Evolutionary conservation across 371 early-diverging fungal genomes (phyloP), one percentile per base, ranked within the genome.

Genomic region (Mucor indicus): DNA sequence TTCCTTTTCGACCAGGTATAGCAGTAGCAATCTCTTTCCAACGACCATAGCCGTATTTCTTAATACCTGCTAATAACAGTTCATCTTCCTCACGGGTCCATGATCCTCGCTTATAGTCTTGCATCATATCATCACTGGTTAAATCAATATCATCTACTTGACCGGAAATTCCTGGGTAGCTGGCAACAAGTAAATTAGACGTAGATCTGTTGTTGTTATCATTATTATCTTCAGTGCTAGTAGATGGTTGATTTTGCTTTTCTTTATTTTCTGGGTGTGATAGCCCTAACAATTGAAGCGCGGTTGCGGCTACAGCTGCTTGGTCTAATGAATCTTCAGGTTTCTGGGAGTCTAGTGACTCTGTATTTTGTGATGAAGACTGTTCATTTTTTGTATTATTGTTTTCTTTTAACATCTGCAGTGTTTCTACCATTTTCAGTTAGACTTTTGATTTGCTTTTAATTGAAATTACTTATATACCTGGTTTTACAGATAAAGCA

Each of bases 11-110:
- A 1, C 73, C 69, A 9, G 69, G 67, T 38, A 73, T 69, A 3
- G 56, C 53, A 3, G 27, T 48, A 0, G 69, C 69, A 22, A 73
- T 73, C 17, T 73, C 73, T 48, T 73, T 69, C 73, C 73, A 73
- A 30, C 64, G 47, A 2, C 73, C 73, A 11, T 73, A 73, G 4
- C 73, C 73, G 38, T 54, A 62, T n/a, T 57, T 59, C 24, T 67
- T 69, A 35, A 73, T 73, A 20, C 73, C 73, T 11, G 45, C 43
- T 19, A 73, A 44, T 22, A 73, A 49, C 20, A 69, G 39, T 3
- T 73, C 73, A 38, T 73, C 73, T 48, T 73, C 73, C 55, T 73
- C 69, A 15, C 50, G 37, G 16, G 73, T 73, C 72, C 72, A 72
- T 19, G 52, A 43, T n/a, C 69, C 69, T 31, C 65, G 57, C 38